Evolutionary conservation across 75 land plant genomes (phyloP), one percentile per base, ranked within the genome.

Genomic region (Ceratopteris richardii): DNA sequence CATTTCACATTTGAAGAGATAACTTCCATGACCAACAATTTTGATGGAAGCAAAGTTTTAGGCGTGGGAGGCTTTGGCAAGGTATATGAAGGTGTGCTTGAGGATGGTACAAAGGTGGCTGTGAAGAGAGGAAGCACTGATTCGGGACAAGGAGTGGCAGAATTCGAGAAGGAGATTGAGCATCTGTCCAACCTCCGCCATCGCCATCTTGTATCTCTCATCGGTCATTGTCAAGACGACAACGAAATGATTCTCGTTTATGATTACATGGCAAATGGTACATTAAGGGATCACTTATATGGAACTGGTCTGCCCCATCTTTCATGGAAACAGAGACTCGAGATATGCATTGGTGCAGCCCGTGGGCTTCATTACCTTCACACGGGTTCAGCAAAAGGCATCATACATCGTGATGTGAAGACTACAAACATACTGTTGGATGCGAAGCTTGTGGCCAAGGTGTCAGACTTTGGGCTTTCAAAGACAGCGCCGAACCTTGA

Each of bases 1-100:
- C 29, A 63, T 58, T 87, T 90, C 82, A 54, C 79, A 23, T 81
- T 87, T 54, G 69, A 71, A 14, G 85, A 83, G 65, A 74, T 90
- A 22, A 60, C 69, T 30, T 87, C 81, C 31, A 91, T 87, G 6
- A 90, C 93, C 1, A 83, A 87, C 69, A 72, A 80, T 48, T 90
- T 87, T 54, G 88, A 86, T 50, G 88, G 81, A 62, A 62, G 25
- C 24, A 44, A 61, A 31, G 62, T 87, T 16, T 80, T 90, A 57
- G 96, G 96, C 24, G 83, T 87, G 19, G 96, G 96, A 18, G 96
- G 96, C 2, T 91, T 91, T 53, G 97, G 97, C 2, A 79, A 89
- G 66, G 88, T 91, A 4, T 87, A 84, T 69, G 80, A 77, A 48
- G 93, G 97, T n/a, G 74, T 72, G 16, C 61, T 91, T 3, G 82